phyloP scores from a whole-genome alignment of 768 basidiomycete genomes.

The Tricholoma saponaceum region DNA sequence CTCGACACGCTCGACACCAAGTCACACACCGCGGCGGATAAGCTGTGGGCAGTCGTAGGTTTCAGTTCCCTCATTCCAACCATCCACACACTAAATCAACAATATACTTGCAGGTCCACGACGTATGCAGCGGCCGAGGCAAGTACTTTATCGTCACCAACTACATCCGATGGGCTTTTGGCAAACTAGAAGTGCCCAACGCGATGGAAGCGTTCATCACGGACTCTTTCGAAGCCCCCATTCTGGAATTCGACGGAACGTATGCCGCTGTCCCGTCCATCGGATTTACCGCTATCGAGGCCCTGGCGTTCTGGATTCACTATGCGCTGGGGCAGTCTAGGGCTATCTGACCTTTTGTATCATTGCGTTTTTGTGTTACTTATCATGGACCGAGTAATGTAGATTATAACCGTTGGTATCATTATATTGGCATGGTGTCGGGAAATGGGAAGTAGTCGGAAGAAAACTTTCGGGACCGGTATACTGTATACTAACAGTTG shows the following conservation, averaged over 20 bases:
- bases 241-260: slow-evolving; percentile 13
- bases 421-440: no score
- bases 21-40: slow-evolving; percentile 10
- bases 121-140: slow-evolving; percentile 18
- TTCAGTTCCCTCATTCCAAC: background rate
- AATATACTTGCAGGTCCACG: slow-evolving; percentile 12
- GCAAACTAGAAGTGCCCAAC: slow-evolving; percentile 12
- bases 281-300: slow-evolving; percentile 16
- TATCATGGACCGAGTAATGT: no score
- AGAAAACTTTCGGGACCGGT: no score
- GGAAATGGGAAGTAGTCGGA: no score
- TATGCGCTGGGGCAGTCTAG: background rate
- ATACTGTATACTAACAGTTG: no score
- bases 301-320: slow-evolving; percentile 18
- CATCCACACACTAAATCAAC: no score
- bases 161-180: slow-evolving; percentile 23
- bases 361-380: background rate
- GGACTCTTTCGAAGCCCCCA: slow-evolving; percentile 11
- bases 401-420: no score
- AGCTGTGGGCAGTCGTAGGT: slow-evolving; percentile 24
- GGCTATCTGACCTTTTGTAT: background rate
- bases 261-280: background rate
- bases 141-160: slow-evolving; percentile 21
- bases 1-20: slow-evolving; percentile 13
- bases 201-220: slow-evolving; percentile 10